Percentiles rank a stretch among this genome's conserved stretches.
Evolutionary conservation across 2,329 filamentous ascomycete species (phyloP).

Genomic region (Botrytis squamosa): DNA sequence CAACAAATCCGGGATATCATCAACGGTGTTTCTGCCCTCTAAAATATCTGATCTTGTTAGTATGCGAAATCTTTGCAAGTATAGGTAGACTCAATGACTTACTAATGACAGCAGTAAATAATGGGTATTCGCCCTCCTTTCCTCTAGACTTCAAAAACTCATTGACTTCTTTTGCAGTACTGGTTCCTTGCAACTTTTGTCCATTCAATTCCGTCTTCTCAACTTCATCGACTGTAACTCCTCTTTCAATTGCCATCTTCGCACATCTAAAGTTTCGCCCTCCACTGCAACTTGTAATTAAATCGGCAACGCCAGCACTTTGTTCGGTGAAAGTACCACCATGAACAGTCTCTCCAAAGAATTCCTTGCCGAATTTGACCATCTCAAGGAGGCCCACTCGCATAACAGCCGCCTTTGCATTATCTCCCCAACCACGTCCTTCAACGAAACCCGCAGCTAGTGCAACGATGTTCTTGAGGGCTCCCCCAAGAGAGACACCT

Average conservation of each 20-base stretch:
- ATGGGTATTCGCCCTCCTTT: slow-evolving; percentile 78
- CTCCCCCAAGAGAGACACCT: slow-evolving; percentile 89
- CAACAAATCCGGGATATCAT: slow-evolving; percentile 70
- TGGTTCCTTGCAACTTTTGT: slow-evolving; percentile 93
- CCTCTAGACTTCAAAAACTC: slow-evolving; percentile 78
- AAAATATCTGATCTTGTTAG: slow-evolving; percentile 57
- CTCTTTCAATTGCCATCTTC: slow-evolving; percentile 78
- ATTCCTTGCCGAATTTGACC: slow-evolving; percentile 91
- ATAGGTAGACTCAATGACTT: slow-evolving; percentile 21
- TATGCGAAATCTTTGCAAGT: not conserved
- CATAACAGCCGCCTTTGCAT: slow-evolving; percentile 98
- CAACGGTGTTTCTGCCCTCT: slow-evolving; percentile 69
- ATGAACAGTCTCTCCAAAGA: slow-evolving; percentile 81
- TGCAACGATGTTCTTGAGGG: slow-evolving; percentile 95
- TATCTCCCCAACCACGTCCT: slow-evolving; percentile 95
- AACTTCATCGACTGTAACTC: slow-evolving; percentile 79
- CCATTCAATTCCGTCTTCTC: slow-evolving; percentile 90
- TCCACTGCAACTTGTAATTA: slow-evolving; percentile 90
- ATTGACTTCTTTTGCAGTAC: slow-evolving; percentile 88
- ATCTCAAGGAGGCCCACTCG: slow-evolving; percentile 93
- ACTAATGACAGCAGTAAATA: slow-evolving; percentile 82
- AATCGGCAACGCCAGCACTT: slow-evolving; percentile 88
- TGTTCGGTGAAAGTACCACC: slow-evolving; percentile 94
- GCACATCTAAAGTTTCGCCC: slow-evolving; percentile 94
- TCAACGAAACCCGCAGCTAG: slow-evolving; percentile 93